Percentiles rank a stretch among this genome's conserved stretches.
Evolutionary conservation across 2,329 filamentous ascomycete species (phyloP).

Genomic region (Thermomyces lanuginosus): DNA sequence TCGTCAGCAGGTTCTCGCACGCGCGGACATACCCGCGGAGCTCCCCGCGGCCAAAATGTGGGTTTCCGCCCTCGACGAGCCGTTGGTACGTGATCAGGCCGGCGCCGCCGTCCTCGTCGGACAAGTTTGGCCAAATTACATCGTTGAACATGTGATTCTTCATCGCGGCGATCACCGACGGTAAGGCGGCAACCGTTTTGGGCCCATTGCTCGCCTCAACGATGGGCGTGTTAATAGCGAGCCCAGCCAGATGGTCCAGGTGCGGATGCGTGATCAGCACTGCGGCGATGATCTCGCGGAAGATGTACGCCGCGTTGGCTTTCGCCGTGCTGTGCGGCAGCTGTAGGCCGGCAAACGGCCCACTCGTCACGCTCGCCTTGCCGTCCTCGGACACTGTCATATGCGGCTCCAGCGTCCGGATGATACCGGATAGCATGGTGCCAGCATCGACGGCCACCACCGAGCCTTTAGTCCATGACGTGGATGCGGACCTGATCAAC

Average conservation of each 20-base stretch:
- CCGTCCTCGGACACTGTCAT: constrained; percentile 12
- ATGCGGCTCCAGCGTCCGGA: constrained; percentile 49
- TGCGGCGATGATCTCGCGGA: constrained; percentile 63
- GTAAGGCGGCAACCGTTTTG: constrained; percentile 73
- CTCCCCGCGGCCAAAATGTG: constrained; percentile 63
- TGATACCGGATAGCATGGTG: constrained; percentile 72
- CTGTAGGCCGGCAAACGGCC: constrained; percentile 66
- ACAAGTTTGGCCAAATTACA: constrained; percentile 91
- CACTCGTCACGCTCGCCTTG: constrained; percentile 27
- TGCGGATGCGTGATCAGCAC: constrained; percentile 96
- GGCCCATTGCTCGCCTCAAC: constrained; percentile 59
- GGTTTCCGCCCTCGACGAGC: constrained; percentile 74
- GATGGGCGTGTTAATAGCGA: constrained; percentile 84
- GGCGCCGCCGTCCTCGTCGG: constrained; percentile 87
- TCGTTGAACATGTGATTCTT: constrained; percentile 96
- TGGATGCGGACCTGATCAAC: constrained; percentile 64
- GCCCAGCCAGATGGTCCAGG: constrained; percentile 79
- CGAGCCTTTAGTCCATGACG: constrained; percentile 67
- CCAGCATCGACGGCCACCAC: constrained; percentile 88
- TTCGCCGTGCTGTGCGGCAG: constrained; percentile 49
- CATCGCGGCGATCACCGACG: constrained; percentile 77
- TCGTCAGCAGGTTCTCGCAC: constrained; percentile 75
- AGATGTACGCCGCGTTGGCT: constrained; percentile 68
- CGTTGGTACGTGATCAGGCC: constrained; percentile 83
- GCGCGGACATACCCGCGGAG: constrained; percentile 74